These are phyloP conservation scores for Coemansia biformis DNA, from an alignment of 192 early-diverging fungal species.

Conservation along the genomic window DNA sequence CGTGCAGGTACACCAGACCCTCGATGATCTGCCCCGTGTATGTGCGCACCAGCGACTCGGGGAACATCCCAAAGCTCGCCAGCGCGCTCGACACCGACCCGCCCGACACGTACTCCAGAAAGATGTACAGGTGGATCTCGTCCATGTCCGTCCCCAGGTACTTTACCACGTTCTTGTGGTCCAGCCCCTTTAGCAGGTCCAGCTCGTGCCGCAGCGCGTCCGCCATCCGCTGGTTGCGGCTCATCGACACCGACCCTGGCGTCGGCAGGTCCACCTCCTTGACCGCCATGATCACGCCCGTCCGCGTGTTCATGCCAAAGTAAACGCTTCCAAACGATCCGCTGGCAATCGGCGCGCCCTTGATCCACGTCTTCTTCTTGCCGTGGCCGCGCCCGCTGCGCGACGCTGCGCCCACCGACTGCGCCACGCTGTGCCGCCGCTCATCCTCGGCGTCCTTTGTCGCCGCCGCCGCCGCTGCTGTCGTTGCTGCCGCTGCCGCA, in stretches of 20 bases:
- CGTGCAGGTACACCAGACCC: slow-evolving; percentile 92
- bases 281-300: slow-evolving; percentile 91
- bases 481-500: background rate
- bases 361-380: slow-evolving; percentile 67
- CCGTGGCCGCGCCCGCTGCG: slow-evolving; percentile 2
- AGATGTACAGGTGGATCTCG: slow-evolving; percentile 77
- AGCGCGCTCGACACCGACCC: slow-evolving; percentile 87
- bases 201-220: slow-evolving; percentile 90
- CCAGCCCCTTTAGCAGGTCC: slow-evolving; percentile 78
- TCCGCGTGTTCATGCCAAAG: slow-evolving; percentile 80
- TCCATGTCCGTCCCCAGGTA: slow-evolving; percentile 87
- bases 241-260: slow-evolving; percentile 62
- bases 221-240: slow-evolving; percentile 71
- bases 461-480: background rate
- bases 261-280: slow-evolving; percentile 88
- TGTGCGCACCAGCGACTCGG: slow-evolving; percentile 72
- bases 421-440: slow-evolving; percentile 19
- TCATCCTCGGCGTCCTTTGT: slow-evolving; percentile 4
- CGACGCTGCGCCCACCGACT: slow-evolving; percentile 17
- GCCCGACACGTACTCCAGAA: slow-evolving; percentile 96
- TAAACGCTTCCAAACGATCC: slow-evolving; percentile 98
- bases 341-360: slow-evolving; percentile 85
- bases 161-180: slow-evolving; percentile 93
- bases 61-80: slow-evolving; percentile 81
- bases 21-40: slow-evolving; percentile 87